These are phyloP conservation scores for Gaeumannomyces tritici DNA, from an alignment of 2,329 filamentous ascomycete species.

Conservation along the genomic window DNA sequence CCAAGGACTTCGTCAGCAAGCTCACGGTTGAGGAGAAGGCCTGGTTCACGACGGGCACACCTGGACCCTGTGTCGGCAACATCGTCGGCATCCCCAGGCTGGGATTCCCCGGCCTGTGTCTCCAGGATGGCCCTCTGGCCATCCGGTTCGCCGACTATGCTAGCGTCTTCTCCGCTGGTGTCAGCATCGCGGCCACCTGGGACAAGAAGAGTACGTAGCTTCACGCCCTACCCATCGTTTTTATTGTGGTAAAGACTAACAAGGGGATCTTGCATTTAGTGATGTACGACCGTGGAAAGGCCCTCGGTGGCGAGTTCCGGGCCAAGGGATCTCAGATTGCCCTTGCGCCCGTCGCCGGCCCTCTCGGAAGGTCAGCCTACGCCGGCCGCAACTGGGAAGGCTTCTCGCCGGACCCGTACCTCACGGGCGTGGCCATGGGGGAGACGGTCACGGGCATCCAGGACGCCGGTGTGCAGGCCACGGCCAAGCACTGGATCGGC, in stretches of 20 bases:
- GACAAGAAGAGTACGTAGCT: conserved; percentile 38
- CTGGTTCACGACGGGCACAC: conserved; percentile 1
- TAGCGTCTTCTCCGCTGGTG: conserved; percentile 61
- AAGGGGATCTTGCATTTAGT: conserved; percentile 18
- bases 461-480: conserved; percentile 67
- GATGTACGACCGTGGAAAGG: conserved; percentile 37
- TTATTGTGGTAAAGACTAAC: not conserved
- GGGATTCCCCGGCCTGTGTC: conserved; percentile 49
- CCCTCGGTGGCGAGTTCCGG: conserved; percentile 52
- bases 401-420: conserved; percentile 69
- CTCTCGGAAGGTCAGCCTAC: conserved; percentile 34
- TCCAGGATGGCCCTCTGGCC: conserved; percentile 62
- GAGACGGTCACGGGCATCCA: conserved; percentile 70
- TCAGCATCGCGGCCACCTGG: conserved; percentile 62
- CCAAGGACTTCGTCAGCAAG: conserved; percentile 45
- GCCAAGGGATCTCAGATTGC: conserved; percentile 70
- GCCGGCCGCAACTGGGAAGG: conserved; percentile 66
- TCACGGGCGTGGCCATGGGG: conserved; percentile 51
- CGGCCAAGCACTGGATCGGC: conserved; percentile 63
- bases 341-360: conserved; percentile 41
- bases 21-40: conserved; percentile 56
- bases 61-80: conserved; percentile 10
- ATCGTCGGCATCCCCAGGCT: conserved; percentile 42
- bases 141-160: conserved; percentile 56
- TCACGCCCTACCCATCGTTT: not conserved